Evolutionary conservation across 345 rosid genomes (phyloP), one percentile per base, ranked within the genome.

Genomic region (Eutrema heterophyllum): DNA sequence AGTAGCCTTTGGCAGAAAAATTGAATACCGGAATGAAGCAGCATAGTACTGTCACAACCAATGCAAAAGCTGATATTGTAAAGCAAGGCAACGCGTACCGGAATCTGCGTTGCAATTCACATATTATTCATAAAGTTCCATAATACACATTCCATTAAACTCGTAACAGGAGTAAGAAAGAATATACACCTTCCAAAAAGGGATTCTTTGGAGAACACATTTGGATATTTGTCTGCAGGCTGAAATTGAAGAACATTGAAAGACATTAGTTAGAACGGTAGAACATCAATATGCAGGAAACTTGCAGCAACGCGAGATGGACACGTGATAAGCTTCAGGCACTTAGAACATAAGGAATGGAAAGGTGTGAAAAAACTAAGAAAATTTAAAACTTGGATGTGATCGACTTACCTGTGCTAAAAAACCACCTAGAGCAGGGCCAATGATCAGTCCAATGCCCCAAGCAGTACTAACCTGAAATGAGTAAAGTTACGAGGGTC

Each of bases 401-500:
- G 14, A 67, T 32, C 21, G 13, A 14, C 9, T 29, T 79, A 94
- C 98, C 88, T 94, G 97, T 0, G 98, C 93, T 45, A 91, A 70
- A 57, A 84, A 91, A 15, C 97, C 97, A 29, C 98, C 98, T 8
- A 94, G 49, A 53, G 98, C 96, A 36, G 98, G 98, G 44, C 98
- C 98, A 80, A 94, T 85, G 72, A 94, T 83, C 78, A 94, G 80
- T 63, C 98, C 98, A 24, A 88, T 87, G 2, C 97, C 97, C 98
- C 98, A 94, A 40, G 98, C 82, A 44, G 99, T 92, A 68, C 99
- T 89, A 29, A 92, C 84, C 99, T 94, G 93, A 62, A 78, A 77
- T 24, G 14, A 11, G 4, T 16, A 14, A 43, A 62, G 43, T 45
- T 26, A 48, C 14, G 29, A 51, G 18, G 11, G 1, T 27, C 48